Evolutionary conservation across 2,329 filamentous ascomycete genomes (phyloP), one percentile per base, ranked within the genome.

Genomic region (Penicillium frequentans): DNA sequence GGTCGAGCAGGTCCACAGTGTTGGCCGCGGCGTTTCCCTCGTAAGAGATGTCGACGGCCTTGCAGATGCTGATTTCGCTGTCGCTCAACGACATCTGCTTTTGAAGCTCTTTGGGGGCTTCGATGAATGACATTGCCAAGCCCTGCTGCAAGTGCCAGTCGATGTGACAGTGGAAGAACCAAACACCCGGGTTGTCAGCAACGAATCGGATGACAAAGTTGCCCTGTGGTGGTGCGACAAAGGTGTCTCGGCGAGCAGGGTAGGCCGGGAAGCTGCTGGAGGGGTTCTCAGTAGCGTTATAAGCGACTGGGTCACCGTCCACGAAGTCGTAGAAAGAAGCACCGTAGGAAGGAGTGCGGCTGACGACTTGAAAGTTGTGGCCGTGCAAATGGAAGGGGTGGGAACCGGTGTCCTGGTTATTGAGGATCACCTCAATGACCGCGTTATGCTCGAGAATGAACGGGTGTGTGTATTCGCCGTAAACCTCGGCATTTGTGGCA

Each of bases 1-100:
- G 75, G 60, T 95, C 84, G 0, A 90, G 74, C 7, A 85, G 74
- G 63, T 93, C 74, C 0, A 73, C 70, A 0, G 84, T 86, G 67
- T 92, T 91, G 0, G 82, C 91, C 0, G 90, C 91, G 0, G 90
- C 91, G 64, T 95, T 95, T 4, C 91, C 91, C 2, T 67, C 66
- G 0, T 76, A 82, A 3, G 21, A 9, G 24, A 29, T 9, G 24
- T 46, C 74, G 0, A 71, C 77, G 0, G 78, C 82, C 5, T 75
- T 74, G 69, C 90, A 93, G 4, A 76, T 82, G 7, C 83, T 90
- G 85, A 58, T 87, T 81, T 78, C 77, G 0, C 78, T 69, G 11
- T 46, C 24, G 14, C 14, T 46, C 44, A 46, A 29, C 16, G 44
- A 46, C 44, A 46, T 27, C 24, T 79, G 45, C 7, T 43, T 45